phyloP scores from a whole-genome alignment of 2,329 filamentous ascomycete species.

The Orbilia ellipsospora region DNA sequence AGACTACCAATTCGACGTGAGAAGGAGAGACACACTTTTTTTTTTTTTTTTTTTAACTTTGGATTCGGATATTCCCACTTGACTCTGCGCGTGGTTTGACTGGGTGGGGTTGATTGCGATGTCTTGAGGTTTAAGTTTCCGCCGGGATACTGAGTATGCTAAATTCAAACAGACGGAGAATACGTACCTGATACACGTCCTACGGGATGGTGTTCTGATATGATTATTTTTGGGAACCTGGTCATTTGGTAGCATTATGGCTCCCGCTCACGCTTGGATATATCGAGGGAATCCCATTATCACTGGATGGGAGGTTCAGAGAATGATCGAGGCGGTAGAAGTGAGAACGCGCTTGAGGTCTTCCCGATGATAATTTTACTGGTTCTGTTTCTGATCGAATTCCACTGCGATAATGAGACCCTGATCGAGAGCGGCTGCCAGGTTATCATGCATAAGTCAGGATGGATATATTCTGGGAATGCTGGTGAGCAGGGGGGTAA shows the following conservation, averaged over 20 bases:
- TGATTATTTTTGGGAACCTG: neutral
- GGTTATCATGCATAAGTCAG: conserved; percentile 22
- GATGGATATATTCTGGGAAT: conserved; percentile 25
- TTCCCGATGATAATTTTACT: no score
- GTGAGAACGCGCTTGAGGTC: no score
- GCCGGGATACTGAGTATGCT: conserved; percentile 10
- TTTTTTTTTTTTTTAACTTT: neutral
- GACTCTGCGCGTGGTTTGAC: neutral
- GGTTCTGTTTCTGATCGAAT: neutral
- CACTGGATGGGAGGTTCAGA: no score
- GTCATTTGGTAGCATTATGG: neutral
- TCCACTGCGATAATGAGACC: conserved; percentile 12
- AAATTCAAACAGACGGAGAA: conserved; percentile 17
- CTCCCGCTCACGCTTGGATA: no score
- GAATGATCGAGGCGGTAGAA: no score
- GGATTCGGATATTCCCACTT: neutral
- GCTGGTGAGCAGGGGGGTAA: conserved; percentile 9
- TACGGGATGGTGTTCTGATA: neutral
- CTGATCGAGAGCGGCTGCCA: conserved; percentile 28
- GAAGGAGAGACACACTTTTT: neutral
- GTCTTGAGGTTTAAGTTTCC: conserved; percentile 10
- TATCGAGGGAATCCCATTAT: no score
- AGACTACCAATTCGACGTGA: conserved; percentile 9
- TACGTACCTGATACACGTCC: neutral
- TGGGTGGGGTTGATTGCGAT: neutral